Evolutionary conservation across 1,284 basidiomycete genomes (phyloP).

Genomic region (Papiliotrema terrestris): DNA sequence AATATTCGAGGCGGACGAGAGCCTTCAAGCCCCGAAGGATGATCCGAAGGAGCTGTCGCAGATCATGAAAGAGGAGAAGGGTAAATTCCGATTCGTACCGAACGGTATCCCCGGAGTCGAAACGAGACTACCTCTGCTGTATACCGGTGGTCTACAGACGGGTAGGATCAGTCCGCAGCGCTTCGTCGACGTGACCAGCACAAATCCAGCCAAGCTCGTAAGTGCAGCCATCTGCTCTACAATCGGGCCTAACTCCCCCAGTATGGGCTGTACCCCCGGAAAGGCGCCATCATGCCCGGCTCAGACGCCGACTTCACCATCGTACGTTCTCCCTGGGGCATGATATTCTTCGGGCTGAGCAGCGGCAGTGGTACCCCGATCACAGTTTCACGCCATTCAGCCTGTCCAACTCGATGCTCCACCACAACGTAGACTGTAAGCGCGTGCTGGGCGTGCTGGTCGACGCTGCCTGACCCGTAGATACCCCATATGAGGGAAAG

Average conservation of each 20-base stretch:
- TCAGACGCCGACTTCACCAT: slow-evolving; percentile 19
- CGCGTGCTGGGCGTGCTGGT: not conserved
- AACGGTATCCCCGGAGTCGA: slow-evolving; percentile 17
- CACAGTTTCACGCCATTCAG: slow-evolving; percentile 1
- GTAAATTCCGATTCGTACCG: slow-evolving; percentile 14
- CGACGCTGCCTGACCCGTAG: slow-evolving; percentile 4
- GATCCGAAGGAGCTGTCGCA: not conserved
- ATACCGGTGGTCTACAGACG: slow-evolving; percentile 6
- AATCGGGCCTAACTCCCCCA: not conserved
- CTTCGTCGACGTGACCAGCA: slow-evolving; percentile 16
- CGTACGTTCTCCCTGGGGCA: too few relatives aligned
- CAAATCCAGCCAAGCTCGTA: slow-evolving; percentile 16
- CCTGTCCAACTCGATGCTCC: slow-evolving; percentile 7
- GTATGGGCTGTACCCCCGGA: slow-evolving; percentile 17
- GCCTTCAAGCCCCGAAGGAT: too few relatives aligned
- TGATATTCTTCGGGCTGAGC: not conserved
- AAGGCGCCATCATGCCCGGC: slow-evolving; percentile 14
- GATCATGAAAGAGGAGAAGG: slow-evolving; percentile 2
- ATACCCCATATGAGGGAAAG: slow-evolving; percentile 20
- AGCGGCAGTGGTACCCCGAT: slow-evolving; percentile 5
- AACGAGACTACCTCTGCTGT: slow-evolving; percentile 17
- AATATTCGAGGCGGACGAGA: slow-evolving; percentile 2
- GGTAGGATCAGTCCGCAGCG: slow-evolving; percentile 10
- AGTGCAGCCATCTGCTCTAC: not conserved
- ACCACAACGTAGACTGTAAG: slow-evolving; percentile 18